Percentiles rank a stretch among this genome's conserved stretches.
Conservation (phyloP, 345 rosid species). For the Aquilaria yunnanensis region DNA sequence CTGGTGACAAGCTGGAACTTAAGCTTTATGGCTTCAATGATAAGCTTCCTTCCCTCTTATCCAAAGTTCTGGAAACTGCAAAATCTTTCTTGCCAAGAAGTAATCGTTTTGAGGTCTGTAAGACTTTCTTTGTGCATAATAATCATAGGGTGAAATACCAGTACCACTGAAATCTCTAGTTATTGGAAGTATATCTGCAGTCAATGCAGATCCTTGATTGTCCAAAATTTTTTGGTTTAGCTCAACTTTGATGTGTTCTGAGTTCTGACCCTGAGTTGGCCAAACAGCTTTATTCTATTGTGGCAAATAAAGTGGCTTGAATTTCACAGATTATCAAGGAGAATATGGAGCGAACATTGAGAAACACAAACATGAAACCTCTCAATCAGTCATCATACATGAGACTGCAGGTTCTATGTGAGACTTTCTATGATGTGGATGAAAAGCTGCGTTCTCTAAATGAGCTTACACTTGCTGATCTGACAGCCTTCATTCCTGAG, state of each 20-base stretch:
- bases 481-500: constrained; percentile 66
- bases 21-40: constrained; percentile 91
- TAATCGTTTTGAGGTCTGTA: constrained; percentile 73
- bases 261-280: neutral
- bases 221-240: neutral
- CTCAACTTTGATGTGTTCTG: too few relatives aligned
- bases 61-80: constrained; percentile 59
- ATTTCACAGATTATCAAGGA: constrained; percentile 81
- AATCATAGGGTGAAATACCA: neutral
- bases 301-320: constrained; percentile 12
- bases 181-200: neutral
- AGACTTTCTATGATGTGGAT: constrained; percentile 77
- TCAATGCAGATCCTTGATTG: too few relatives aligned
- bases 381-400: constrained; percentile 78
- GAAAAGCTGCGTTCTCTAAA: constrained; percentile 64
- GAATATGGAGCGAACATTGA: constrained; percentile 65
- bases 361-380: constrained; percentile 87
- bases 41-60: constrained; percentile 69
- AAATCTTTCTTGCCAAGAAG: constrained; percentile 69
- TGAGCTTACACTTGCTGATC: constrained; percentile 64
- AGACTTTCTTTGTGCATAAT: neutral
- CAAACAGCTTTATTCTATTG: constrained; percentile 1
- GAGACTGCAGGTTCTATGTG: constrained; percentile 80
- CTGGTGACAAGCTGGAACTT: constrained; percentile 77
- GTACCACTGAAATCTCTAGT: neutral